Percentiles rank a stretch among this genome's conserved stretches.
Evolutionary conservation across 2,329 filamentous ascomycete genomes (phyloP).

Genomic region (Colletotrichum graminicola): DNA sequence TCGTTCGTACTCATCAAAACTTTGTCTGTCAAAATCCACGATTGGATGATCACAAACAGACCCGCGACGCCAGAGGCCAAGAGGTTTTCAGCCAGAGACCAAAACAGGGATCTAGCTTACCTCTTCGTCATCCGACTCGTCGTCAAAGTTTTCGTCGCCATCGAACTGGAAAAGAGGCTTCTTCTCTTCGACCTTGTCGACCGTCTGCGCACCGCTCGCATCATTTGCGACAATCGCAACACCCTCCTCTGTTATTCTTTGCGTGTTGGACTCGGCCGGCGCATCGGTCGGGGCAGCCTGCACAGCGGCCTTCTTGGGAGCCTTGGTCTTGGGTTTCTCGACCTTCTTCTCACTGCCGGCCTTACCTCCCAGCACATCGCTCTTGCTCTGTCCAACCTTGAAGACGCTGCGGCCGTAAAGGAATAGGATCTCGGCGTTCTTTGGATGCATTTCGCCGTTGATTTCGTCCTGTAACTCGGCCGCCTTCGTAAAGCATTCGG

Average conservation of each 20-base stretch:
- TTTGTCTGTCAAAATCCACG: not conserved
- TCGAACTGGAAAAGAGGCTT: conserved; percentile 92
- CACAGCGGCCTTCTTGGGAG: conserved; percentile 52
- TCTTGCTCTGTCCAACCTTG: conserved; percentile 93
- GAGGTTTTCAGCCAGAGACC: conserved; percentile 4
- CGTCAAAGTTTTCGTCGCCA: conserved; percentile 93
- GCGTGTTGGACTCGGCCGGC: conserved; percentile 53
- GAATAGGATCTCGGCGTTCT: conserved; percentile 95
- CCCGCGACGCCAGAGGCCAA: conserved; percentile 1
- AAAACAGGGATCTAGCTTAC: conserved; percentile 52
- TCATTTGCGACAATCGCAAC: conserved; percentile 59
- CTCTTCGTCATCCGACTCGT: conserved; percentile 82
- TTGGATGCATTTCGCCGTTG: conserved; percentile 90
- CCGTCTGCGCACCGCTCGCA: conserved; percentile 56
- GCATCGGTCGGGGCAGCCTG: conserved; percentile 50
- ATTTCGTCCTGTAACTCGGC: conserved; percentile 90
- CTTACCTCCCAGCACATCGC: conserved; percentile 90
- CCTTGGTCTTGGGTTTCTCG: conserved; percentile 50
- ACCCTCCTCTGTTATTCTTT: conserved; percentile 61
- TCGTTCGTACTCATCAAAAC: not conserved
- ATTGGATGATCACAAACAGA: not conserved
- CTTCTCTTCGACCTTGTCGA: conserved; percentile 61
- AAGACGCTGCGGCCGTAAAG: conserved; percentile 94
- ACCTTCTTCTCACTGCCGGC: conserved; percentile 69
- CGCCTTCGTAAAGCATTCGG: conserved; percentile 89